Evolutionary conservation across 805 yeast species (phyloP).

Genomic region (Komagataella pastoris): DNA sequence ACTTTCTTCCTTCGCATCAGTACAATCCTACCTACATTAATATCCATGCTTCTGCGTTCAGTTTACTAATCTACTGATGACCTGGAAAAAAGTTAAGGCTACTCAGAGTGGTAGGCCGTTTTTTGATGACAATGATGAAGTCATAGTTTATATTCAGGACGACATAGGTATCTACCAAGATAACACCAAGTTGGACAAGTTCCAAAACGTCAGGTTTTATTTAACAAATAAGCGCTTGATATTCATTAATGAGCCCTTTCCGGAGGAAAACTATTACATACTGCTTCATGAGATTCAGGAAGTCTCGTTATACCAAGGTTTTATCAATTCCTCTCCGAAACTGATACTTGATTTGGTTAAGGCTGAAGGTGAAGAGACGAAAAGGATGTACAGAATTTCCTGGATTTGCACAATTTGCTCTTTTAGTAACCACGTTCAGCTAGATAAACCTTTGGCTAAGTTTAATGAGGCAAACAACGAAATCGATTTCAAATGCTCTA

Average conservation of each 20-base stretch:
- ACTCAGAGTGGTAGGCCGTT: background rate
- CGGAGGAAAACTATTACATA: slow-evolving; percentile 5
- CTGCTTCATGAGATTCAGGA: slow-evolving; percentile 9
- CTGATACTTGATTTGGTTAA: slow-evolving; percentile 22
- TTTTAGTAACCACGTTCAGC: background rate
- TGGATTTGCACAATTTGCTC: slow-evolving; percentile 1
- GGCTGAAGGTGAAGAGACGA: slow-evolving; percentile 6
- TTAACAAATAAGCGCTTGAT: slow-evolving; percentile 63
- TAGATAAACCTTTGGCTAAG: background rate
- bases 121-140: slow-evolving; percentile 19
- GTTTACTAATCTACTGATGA: background rate
- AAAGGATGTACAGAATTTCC: background rate
- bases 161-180: slow-evolving; percentile 73
- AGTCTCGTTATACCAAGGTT: slow-evolving; percentile 27
- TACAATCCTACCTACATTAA: no score
- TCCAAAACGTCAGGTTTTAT: slow-evolving; percentile 69
- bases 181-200: slow-evolving; percentile 41
- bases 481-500: slow-evolving; percentile 30
- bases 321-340: slow-evolving; percentile 70
- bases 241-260: slow-evolving; percentile 36
- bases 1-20: background rate
- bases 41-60: background rate
- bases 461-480: slow-evolving; percentile 8
- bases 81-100: background rate
- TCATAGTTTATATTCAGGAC: slow-evolving; percentile 36